phyloP scores from a whole-genome alignment of 225 moss, liverwort and hornwort species.

The Pseudoscleropodium purum region DNA sequence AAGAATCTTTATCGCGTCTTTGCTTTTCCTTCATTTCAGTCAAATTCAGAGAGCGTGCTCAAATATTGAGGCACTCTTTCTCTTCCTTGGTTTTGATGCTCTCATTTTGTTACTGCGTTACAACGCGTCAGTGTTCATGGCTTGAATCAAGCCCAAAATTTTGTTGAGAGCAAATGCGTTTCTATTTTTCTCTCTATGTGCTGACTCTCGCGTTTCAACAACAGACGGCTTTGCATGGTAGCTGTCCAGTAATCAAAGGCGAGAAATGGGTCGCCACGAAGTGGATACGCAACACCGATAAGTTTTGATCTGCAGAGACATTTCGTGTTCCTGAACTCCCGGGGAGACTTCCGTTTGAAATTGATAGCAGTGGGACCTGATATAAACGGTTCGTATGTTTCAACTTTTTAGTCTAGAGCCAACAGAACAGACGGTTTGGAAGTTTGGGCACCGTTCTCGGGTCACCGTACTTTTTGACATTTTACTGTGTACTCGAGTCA shows the following conservation, averaged over 20 bases:
- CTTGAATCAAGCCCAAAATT: background rate
- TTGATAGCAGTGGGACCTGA: background rate
- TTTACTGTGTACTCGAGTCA: background rate
- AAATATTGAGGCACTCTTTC: background rate
- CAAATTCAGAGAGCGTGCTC: background rate
- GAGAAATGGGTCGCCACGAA: conserved; percentile 99
- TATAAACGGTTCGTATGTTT: background rate
- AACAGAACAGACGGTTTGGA: background rate
- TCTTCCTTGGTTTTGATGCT: background rate
- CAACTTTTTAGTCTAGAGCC: background rate
- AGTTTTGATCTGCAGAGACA: conserved; percentile 10
- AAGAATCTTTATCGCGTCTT: background rate
- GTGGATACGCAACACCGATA: conserved; percentile 75
- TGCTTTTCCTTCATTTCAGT: background rate
- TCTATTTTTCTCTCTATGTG: background rate
- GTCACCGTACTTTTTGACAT: background rate
- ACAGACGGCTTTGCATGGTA: conserved; percentile 92
- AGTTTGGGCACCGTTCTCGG: background rate
- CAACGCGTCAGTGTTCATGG: background rate
- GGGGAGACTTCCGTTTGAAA: background rate
- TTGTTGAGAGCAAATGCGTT: background rate
- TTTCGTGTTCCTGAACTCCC: background rate
- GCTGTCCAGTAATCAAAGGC: conserved; percentile 83
- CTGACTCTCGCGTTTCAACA: background rate
- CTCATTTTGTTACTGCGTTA: background rate